Conservation (phyloP, 1,284 basidiomycete genomes). For the Meira miltonrushii region DNA sequence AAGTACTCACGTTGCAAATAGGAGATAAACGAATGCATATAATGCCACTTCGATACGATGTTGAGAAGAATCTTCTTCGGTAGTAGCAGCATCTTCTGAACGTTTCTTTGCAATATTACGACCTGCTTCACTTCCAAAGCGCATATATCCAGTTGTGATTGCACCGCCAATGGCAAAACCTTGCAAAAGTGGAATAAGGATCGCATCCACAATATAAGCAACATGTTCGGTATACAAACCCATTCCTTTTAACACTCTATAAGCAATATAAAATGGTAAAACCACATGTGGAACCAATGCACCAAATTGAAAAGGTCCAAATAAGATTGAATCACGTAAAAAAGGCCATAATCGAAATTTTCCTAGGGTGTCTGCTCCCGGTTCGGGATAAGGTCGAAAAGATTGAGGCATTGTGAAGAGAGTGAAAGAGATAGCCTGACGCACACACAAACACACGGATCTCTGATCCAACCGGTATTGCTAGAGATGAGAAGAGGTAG, state of each 20-base stretch:
- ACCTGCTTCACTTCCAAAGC: not conserved
- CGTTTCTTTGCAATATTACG: not conserved
- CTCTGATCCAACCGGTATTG: not conserved
- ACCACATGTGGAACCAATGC: conserved; percentile 6
- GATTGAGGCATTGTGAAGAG: not conserved
- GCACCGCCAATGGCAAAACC: conserved; percentile 1
- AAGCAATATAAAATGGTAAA: not conserved
- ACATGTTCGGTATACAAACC: not conserved
- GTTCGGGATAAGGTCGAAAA: conserved; percentile 9
- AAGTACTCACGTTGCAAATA: conserved; percentile 9
- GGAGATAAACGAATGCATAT: conserved; percentile 4
- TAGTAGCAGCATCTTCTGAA: not conserved
- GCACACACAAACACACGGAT: not conserved
- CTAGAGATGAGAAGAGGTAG: not conserved
- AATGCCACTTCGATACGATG: conserved; percentile 6
- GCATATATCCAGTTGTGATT: not conserved
- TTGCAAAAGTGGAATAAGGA: conserved; percentile 3
- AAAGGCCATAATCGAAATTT: not conserved
- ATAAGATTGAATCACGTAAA: not conserved
- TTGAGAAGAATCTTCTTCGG: conserved; percentile 2
- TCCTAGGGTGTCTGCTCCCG: not conserved
- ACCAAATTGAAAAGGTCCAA: conserved; percentile 6
- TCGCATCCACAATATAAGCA: conserved; percentile 1
- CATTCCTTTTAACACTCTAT: not conserved
- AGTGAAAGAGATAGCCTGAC: not conserved